Conservation (phyloP, 495 filamentous ascomycete genomes). For the Lepraria neglecta region DNA sequence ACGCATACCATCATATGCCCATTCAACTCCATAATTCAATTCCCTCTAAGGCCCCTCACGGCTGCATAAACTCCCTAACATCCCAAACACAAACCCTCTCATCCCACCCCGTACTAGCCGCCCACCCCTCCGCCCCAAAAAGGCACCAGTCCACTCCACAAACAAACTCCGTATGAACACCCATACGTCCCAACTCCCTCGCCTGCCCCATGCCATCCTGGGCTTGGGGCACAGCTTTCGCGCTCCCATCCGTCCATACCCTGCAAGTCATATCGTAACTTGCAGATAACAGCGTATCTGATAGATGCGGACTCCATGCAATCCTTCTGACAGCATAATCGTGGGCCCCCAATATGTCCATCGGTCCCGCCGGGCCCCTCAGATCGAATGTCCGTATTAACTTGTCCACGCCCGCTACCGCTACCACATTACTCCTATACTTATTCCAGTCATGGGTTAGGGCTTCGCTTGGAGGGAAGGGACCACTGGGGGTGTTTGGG, state of each 20-base stretch:
- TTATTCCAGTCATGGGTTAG: slow-evolving; percentile 99
- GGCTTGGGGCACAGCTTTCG: slow-evolving; percentile 38
- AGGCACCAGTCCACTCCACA: slow-evolving; percentile 98
- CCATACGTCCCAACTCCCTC: slow-evolving; percentile 78
- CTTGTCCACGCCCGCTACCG: slow-evolving; percentile 84
- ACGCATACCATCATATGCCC: too few species aligned
- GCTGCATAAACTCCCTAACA: slow-evolving; percentile 59
- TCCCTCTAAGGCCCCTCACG: background rate
- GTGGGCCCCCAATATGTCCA: slow-evolving; percentile 69
- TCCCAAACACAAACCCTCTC: slow-evolving; percentile 89
- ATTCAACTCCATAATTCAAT: too few species aligned
- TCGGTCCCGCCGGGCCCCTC: slow-evolving; percentile 63
- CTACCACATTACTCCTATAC: slow-evolving; percentile 75
- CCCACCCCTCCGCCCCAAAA: slow-evolving; percentile 93
- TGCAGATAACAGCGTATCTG: slow-evolving; percentile 74
- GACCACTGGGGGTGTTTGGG: slow-evolving; percentile 17
- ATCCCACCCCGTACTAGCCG: slow-evolving; percentile 90
- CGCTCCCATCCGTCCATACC: slow-evolving; percentile 77
- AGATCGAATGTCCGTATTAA: slow-evolving; percentile 85
- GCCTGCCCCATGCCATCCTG: slow-evolving; percentile 40
- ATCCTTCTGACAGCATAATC: slow-evolving; percentile 82
- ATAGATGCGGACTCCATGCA: slow-evolving; percentile 86
- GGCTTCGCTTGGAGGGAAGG: slow-evolving; percentile 62
- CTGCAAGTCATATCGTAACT: slow-evolving; percentile 98
- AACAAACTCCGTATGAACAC: slow-evolving; percentile 86